phyloP scores from a whole-genome alignment of 2,329 filamentous ascomycete genomes.

The Penicillium sp. region DNA sequence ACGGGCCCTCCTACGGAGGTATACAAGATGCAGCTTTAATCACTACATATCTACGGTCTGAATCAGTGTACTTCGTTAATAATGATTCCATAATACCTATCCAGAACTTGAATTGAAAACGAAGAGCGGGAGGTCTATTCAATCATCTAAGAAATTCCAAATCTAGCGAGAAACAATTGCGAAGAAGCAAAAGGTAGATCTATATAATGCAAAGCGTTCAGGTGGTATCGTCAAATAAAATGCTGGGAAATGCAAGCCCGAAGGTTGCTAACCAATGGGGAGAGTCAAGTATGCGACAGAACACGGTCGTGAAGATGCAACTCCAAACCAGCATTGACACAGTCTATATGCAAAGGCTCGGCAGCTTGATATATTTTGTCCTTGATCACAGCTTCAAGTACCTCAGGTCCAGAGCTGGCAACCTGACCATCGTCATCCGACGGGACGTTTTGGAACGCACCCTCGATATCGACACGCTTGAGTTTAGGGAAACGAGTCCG shows the following conservation, averaged over 20 bases:
- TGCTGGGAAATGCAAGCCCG: background rate
- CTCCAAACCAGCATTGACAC: conserved; percentile 23
- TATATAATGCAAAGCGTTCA: conserved; percentile 1
- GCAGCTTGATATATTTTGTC: conserved; percentile 25
- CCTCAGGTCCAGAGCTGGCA: background rate
- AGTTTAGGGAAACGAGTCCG: conserved; percentile 20
- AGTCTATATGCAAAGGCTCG: conserved; percentile 24
- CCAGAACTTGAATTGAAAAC: background rate
- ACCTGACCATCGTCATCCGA: conserved; percentile 21
- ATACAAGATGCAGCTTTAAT: background rate
- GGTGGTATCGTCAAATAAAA: conserved; percentile 4
- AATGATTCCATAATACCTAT: background rate
- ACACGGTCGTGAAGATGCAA: conserved; percentile 29
- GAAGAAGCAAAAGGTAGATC: background rate
- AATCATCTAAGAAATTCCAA: background rate
- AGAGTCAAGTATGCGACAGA: background rate
- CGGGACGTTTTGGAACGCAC: conserved; percentile 28
- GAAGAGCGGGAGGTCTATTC: background rate
- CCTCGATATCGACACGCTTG: conserved; percentile 27
- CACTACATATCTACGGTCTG: background rate
- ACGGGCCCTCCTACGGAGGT: background rate
- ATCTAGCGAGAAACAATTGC: background rate
- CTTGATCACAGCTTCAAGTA: conserved; percentile 18
- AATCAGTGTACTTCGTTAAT: too few species aligned
- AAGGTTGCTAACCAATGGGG: background rate